Evolutionary conservation across 768 basidiomycete species (phyloP).

Genomic region (Rickenella mellea): DNA sequence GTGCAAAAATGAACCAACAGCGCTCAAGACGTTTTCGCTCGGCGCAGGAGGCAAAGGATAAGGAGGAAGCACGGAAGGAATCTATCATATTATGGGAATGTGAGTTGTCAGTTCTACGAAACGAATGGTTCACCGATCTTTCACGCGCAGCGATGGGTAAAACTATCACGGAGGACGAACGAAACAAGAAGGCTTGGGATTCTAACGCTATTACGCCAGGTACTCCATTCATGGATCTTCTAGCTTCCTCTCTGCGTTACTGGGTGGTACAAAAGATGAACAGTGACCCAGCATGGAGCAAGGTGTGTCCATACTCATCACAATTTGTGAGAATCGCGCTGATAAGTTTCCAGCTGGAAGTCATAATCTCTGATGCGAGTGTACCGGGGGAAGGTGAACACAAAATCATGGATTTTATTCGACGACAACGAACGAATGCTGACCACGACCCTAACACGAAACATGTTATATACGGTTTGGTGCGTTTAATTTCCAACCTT

Average conservation of each 20-base stretch:
- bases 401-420: slow-evolving; percentile 98
- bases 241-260: slow-evolving; percentile 82
- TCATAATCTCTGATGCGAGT: slow-evolving; percentile 92
- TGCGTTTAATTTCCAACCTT: slow-evolving; percentile 24
- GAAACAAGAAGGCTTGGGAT: slow-evolving; percentile 86
- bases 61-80: slow-evolving; percentile 79
- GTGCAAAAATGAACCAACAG: slow-evolving; percentile 99
- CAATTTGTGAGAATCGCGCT: background rate
- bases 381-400: slow-evolving; percentile 99
- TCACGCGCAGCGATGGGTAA: slow-evolving; percentile 79
- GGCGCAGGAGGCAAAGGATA: slow-evolving; percentile 90
- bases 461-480: slow-evolving; percentile 97
- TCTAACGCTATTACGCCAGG: slow-evolving; percentile 98
- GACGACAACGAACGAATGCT: slow-evolving; percentile 77
- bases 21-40: slow-evolving; percentile 93
- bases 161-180: slow-evolving; percentile 68
- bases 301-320: slow-evolving; percentile 37
- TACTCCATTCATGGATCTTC: slow-evolving; percentile 94
- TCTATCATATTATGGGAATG: slow-evolving; percentile 83
- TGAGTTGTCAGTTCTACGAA: slow-evolving; percentile 24
- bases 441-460: slow-evolving; percentile 92
- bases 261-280: slow-evolving; percentile 97
- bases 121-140: no score
- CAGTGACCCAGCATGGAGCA: slow-evolving; percentile 91
- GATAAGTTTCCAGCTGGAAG: slow-evolving; percentile 58